phyloP scores from a whole-genome alignment of 495 filamentous ascomycete genomes.

The Hyaloscypha hepaticicola region DNA sequence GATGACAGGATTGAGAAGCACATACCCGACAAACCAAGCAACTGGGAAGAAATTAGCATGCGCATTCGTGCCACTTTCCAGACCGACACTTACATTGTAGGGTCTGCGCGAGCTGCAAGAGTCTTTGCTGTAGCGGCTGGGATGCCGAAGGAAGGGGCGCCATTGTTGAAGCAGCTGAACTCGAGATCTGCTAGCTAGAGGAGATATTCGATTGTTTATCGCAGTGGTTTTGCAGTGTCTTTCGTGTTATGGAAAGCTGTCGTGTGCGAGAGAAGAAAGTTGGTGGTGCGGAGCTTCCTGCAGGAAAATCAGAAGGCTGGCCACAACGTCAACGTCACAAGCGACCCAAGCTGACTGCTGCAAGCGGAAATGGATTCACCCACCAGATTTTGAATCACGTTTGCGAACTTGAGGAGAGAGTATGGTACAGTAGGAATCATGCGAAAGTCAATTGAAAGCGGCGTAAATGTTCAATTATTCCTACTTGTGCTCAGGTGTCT shows the following conservation, averaged over 20 bases:
- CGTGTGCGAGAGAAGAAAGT: slow-evolving; percentile 24
- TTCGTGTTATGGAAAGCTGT: slow-evolving; percentile 13
- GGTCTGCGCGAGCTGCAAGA: slow-evolving; percentile 76
- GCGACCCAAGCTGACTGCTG: slow-evolving; percentile 11
- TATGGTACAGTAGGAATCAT: background rate
- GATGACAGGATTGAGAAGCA: slow-evolving; percentile 27
- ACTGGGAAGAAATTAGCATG: slow-evolving; percentile 37
- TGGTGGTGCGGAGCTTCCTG: slow-evolving; percentile 20
- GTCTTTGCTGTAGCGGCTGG: slow-evolving; percentile 69
- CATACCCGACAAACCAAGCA: slow-evolving; percentile 90
- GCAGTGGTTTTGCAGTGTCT: background rate
- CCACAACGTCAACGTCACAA: slow-evolving; percentile 12
- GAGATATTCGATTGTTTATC: background rate
- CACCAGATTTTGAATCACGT: slow-evolving; percentile 5
- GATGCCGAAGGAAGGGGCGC: slow-evolving; percentile 73
- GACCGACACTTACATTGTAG: slow-evolving; percentile 69
- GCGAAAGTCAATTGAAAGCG: background rate
- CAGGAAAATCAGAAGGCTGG: slow-evolving; percentile 14
- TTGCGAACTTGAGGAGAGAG: background rate
- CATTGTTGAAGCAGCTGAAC: slow-evolving; percentile 48
- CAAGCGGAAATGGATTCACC: background rate
- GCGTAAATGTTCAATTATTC: background rate
- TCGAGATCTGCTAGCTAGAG: background rate
- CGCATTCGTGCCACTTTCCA: slow-evolving; percentile 9
- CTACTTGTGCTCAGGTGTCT: background rate